phyloP scores from a whole-genome alignment of 305 asterid genomes.

The Fraxinus floribunda region DNA sequence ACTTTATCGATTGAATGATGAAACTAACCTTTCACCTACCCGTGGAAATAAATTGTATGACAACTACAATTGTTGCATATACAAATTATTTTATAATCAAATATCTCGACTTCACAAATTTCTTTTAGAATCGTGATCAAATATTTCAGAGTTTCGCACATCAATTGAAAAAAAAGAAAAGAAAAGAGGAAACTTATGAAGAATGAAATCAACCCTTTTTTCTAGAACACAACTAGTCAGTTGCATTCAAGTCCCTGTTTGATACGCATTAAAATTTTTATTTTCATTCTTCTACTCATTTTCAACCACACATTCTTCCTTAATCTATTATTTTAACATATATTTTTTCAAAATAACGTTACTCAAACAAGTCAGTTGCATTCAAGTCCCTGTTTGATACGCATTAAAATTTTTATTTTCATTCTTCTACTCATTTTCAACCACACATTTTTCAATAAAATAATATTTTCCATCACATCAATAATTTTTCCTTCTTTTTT shows the following conservation, averaged over 20 bases:
- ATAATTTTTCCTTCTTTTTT: too few relatives aligned
- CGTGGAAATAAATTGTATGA: not conserved
- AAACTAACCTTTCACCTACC: constrained; percentile 5
- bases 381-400: too few relatives aligned
- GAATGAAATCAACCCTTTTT: not conserved
- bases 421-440: too few relatives aligned
- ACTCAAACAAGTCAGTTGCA: too few relatives aligned
- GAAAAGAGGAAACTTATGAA: not conserved
- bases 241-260: not conserved
- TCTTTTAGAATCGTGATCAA: not conserved
- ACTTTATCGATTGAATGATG: constrained; percentile 19
- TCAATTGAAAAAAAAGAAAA: not conserved
- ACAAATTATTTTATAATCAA: not conserved
- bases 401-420: too few relatives aligned
- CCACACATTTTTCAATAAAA: too few relatives aligned
- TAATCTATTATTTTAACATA: too few relatives aligned
- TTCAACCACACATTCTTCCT: too few relatives aligned
- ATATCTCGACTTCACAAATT: not conserved
- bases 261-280: too few relatives aligned
- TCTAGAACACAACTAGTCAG: not conserved
- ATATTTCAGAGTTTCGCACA: not conserved
- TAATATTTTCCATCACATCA: too few relatives aligned
- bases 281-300: too few relatives aligned
- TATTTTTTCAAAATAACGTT: too few relatives aligned
- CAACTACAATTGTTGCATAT: not conserved